Base-by-base conservation (phyloP, 2,329 filamentous ascomycete species). In the Cryphonectria japonica region DNA sequence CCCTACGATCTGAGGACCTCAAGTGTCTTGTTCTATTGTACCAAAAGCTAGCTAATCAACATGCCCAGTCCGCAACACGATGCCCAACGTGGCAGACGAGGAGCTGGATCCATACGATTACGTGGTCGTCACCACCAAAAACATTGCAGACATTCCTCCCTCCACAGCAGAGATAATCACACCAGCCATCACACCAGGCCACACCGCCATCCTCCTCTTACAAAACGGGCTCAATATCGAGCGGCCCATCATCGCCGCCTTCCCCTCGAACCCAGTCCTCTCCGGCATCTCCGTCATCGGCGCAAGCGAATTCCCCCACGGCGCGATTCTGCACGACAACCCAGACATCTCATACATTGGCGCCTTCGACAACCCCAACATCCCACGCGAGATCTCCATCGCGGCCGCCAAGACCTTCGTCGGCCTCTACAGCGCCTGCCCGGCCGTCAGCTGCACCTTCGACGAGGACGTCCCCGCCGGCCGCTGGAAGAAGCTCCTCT, bases 191-290 rank as follows among this genome's bases (percentile, higher is more conserved):
- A 86, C 84, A 0, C 81, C 83, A 0, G 81, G 80, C 1, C 79
- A 83, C 34, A 89, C 88, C 0, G 82, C 82, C 39, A 85, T 91
- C 61, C 81, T 90, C 0, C 82, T 91, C 8, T 79, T 88, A 6
- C 89, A 91, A 73, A 91, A 91, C 75, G 89, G 89, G 0, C 78
- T 91, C n/a, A 88, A 90, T 74, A 90, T 91, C 72, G 87, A 91
- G 73, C 83, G 82, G 59, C 86, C 87, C 0, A 76, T 90, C 29
- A 76, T 86, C 26, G 69, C 76, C 0, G 77, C 79, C 0, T 89
- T 89, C 75, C 87, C 88, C 0, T 71, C 76, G 3, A 89, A 87
- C 71, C 77, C 83, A 0, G 75, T 89, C 8, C 79, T 91, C 1
- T 86, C 84, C 3, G 86, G 86, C 4, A 82, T 90, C 11, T 84